Conservation (phyloP, 1,284 basidiomycete genomes). For the Cryptococcus jaspeensis region DNA sequence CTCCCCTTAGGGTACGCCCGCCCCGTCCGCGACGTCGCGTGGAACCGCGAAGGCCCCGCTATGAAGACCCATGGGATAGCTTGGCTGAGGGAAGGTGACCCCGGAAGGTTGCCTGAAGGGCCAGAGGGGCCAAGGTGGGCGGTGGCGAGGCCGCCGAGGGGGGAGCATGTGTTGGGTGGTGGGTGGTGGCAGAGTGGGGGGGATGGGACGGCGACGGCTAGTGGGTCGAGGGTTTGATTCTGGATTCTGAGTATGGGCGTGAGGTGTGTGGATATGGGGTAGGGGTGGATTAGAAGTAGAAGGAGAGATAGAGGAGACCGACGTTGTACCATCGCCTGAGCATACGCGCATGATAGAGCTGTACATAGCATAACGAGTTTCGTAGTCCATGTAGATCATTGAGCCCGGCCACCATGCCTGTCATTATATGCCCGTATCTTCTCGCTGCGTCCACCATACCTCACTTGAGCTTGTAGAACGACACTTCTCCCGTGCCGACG, state of each 20-base stretch:
- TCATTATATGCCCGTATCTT: no score
- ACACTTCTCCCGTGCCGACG: no score
- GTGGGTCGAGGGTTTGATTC: not conserved
- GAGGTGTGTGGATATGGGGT: not conserved
- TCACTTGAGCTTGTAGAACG: slow-evolving; percentile 7
- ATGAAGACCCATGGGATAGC: slow-evolving; percentile 38
- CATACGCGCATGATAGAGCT: no score
- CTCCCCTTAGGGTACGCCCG: slow-evolving; percentile 25
- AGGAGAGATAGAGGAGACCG: no score
- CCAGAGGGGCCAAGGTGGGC: slow-evolving; percentile 31
- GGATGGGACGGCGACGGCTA: slow-evolving; percentile 1
- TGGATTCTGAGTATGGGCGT: not conserved
- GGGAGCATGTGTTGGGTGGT: slow-evolving; percentile 17
- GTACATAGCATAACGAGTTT: no score
- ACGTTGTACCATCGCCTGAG: no score
- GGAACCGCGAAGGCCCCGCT: slow-evolving; percentile 33
- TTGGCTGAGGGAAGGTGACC: slow-evolving; percentile 23
- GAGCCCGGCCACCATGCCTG: no score
- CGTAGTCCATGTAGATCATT: not conserved
- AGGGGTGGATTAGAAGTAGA: no score
- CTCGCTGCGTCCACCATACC: no score
- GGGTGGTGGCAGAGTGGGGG: slow-evolving; percentile 28
- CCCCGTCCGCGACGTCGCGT: slow-evolving; percentile 17
- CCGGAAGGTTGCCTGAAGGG: slow-evolving; percentile 12
- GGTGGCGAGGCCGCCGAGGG: slow-evolving; percentile 31